These are phyloP conservation scores for Paramyrothecium sp. DNA, from an alignment of 2,329 filamentous ascomycete species.

Conservation along the genomic window DNA sequence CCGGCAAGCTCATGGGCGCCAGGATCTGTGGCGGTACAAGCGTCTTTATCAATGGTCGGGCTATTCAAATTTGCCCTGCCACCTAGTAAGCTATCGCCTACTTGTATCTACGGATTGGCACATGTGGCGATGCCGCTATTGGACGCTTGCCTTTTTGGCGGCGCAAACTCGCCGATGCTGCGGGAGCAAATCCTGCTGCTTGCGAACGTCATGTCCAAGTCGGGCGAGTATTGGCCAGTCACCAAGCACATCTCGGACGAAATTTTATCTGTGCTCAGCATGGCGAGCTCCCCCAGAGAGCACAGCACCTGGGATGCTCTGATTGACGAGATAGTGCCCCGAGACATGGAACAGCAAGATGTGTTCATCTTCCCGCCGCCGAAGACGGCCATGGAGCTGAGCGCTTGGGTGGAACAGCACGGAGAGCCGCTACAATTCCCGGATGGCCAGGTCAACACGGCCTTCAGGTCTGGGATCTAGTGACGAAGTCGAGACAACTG, in stretches of 20 bases:
- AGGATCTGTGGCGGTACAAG: constrained; percentile 11
- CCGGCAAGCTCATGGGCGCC: constrained; percentile 1
- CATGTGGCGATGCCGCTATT: constrained; percentile 9
- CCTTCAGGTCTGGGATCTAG: not conserved
- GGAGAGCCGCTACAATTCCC: not conserved
- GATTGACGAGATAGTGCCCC: not conserved
- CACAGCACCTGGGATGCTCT: not conserved
- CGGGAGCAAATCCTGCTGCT: constrained; percentile 11
- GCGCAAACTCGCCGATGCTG: constrained; percentile 1
- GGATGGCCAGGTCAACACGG: not conserved
- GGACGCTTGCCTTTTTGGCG: constrained; percentile 6
- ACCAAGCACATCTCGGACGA: constrained; percentile 8
- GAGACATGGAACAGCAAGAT: not conserved
- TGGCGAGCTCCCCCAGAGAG: not conserved
- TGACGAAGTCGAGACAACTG: too few relatives aligned
- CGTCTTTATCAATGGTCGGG: constrained; percentile 12
- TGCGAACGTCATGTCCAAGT: constrained; percentile 9
- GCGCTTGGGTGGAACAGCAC: not conserved
- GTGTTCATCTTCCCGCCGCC: not conserved
- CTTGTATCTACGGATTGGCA: constrained; percentile 15
- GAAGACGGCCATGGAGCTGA: not conserved
- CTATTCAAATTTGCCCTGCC: constrained; percentile 13
- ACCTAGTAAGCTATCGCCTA: constrained; percentile 18
- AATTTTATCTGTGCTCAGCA: constrained; percentile 1
- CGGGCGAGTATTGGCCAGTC: constrained; percentile 16